Percentiles rank a stretch among this genome's conserved stretches.
Evolutionary conservation across 768 basidiomycete genomes (phyloP).

Genomic region (Zangia roseola): DNA sequence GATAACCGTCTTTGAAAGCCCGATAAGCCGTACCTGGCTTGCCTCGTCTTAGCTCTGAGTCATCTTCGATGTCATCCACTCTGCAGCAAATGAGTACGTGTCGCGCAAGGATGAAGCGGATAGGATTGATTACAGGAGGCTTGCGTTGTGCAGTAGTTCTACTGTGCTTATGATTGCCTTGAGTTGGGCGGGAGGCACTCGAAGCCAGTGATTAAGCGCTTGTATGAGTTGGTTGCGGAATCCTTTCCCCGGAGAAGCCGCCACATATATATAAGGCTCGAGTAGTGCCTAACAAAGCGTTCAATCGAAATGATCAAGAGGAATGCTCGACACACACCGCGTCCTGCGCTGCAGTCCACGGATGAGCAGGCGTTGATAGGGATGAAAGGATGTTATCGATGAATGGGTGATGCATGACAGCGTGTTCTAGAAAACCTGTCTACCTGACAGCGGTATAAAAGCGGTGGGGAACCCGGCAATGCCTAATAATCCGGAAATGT

Average conservation of each 20-base stretch:
- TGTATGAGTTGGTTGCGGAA: conserved; percentile 83
- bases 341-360: conserved; percentile 22
- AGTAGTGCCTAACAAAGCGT: conserved; percentile 47
- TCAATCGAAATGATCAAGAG: not conserved
- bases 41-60: conserved; percentile 82
- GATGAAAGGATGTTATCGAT: conserved; percentile 41
- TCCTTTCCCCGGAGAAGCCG: conserved; percentile 86
- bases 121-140: conserved; percentile 70
- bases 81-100: conserved; percentile 38
- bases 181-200: conserved; percentile 75
- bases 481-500: conserved; percentile 11
- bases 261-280: conserved; percentile 88
- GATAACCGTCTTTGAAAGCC: not conserved
- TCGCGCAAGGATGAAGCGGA: not conserved
- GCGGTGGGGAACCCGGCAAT: not conserved
- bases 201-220: conserved; percentile 90
- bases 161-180: conserved; percentile 74
- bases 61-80: conserved; percentile 95
- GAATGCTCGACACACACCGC: conserved; percentile 13
- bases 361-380: conserved; percentile 28
- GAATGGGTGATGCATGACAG: conserved; percentile 25
- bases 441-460: conserved; percentile 10
- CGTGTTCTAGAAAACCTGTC: not conserved
- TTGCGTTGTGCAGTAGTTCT: conserved; percentile 91
- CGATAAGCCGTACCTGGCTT: conserved; percentile 58